Evolutionary conservation across 768 basidiomycete species (phyloP), one percentile per base, ranked within the genome.

Genomic region (Rhizopogon rudus): DNA sequence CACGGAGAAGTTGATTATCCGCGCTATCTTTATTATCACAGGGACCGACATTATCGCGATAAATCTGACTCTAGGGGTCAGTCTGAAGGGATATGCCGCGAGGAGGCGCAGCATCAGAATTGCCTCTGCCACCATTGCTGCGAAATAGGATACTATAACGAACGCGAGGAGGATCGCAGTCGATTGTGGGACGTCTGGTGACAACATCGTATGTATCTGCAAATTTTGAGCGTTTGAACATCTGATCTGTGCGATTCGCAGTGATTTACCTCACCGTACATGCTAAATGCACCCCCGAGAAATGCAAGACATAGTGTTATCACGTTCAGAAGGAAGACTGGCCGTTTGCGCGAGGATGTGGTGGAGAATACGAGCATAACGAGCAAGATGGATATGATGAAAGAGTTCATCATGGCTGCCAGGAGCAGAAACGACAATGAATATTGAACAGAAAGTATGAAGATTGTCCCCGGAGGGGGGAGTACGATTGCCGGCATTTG

Each of bases 51-150:
- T 63, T 2, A 76, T 62, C 5, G 51, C 44, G 9, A 64, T n/a
- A 8, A 65, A 40, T 1, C 40, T 60, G 9, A 31, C 41, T 44
- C 35, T 55, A 2, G 65, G 54, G 1, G 67, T 65, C 3, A 49
- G 40, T 5, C 48, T 51, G 1, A 61, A 59, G 0, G 74, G 73
- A 52, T 68, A 75, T 6, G 75, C 68, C 2, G 71, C 70, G 29
- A 67, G 55, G 10, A 76, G 63, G 0, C 75, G 66, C 50, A 74
- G 61, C 22, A 73, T 35, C 3, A 76, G 67, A 40, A 75, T 69
- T 12, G 65, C 67, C 55, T 76, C 74, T 33, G 31, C 31, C 31
- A 33, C 31, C 31, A 33, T 33, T 33, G 31, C 31, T 10, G 8
- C 6, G 10, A 33, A 9, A 33, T 33, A 33, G 7, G 2, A 10